phyloP scores from a whole-genome alignment of 1,284 basidiomycete genomes.

The Irpex rosettiformis region DNA sequence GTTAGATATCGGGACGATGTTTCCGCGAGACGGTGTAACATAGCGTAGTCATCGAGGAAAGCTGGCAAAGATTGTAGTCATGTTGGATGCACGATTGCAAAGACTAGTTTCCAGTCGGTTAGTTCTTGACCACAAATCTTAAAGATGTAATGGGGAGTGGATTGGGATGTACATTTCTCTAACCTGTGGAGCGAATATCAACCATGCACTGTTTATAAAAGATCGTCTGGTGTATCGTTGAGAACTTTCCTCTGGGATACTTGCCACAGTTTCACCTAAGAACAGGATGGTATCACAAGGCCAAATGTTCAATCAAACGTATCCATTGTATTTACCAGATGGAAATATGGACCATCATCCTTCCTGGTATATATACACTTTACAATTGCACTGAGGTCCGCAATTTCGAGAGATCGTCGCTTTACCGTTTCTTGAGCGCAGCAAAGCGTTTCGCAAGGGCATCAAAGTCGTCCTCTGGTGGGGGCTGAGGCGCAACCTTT shows the following conservation, averaged over 20 bases:
- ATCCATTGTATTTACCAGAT: not conserved
- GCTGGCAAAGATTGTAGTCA: no score
- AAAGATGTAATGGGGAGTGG: no score
- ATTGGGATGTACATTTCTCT: not conserved
- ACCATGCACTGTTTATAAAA: not conserved
- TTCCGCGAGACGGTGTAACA: no score
- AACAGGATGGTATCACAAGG: no score
- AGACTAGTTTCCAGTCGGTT: no score
- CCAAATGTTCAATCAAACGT: not conserved
- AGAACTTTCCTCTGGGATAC: not conserved
- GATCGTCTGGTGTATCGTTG: no score
- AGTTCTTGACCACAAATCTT: no score
- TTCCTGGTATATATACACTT: not conserved
- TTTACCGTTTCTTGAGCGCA: slow-evolving; percentile 70
- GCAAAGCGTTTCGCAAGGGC: slow-evolving; percentile 71
- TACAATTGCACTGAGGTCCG: not conserved
- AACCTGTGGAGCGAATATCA: not conserved
- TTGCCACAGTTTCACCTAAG: not conserved
- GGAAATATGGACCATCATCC: not conserved
- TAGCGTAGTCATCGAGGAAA: no score
- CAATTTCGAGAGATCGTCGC: not conserved
- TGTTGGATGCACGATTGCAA: no score
- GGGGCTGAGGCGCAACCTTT: slow-evolving; percentile 19
- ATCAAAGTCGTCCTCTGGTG: slow-evolving; percentile 67
- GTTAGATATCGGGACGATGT: no score